Evolutionary conservation across 1,139 yeast species (phyloP).

Genomic region (Hanseniaspora sp.): DNA sequence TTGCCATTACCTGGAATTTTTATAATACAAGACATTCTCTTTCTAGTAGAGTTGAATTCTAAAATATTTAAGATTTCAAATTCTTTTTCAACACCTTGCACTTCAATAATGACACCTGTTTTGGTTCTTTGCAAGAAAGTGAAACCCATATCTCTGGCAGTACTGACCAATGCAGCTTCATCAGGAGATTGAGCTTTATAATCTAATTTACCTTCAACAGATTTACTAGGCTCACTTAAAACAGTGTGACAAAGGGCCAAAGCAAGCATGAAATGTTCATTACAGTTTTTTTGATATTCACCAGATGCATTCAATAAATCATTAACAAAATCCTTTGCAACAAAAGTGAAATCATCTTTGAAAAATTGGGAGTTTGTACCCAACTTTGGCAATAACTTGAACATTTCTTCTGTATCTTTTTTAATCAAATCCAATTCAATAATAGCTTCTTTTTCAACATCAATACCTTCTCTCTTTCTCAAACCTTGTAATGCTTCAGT

Average conservation of each 20-base stretch:
- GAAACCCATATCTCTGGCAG: conserved; percentile 87
- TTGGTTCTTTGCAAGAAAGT: conserved; percentile 68
- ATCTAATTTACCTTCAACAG: conserved; percentile 45
- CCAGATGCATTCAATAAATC: conserved; percentile 45
- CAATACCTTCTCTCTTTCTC: conserved; percentile 76
- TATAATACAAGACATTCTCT: conserved; percentile 90
- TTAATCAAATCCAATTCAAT: conserved; percentile 53
- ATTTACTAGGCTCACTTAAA: conserved; percentile 57
- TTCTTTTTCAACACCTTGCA: conserved; percentile 63
- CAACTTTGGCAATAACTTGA: conserved; percentile 39
- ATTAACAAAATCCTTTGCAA: conserved; percentile 54
- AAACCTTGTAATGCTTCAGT: conserved; percentile 93
- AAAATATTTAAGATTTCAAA: conserved; percentile 66
- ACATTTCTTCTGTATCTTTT: conserved; percentile 56
- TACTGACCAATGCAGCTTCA: conserved; percentile 88
- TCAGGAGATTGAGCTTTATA: conserved; percentile 97
- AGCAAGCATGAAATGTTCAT: conserved; percentile 73
- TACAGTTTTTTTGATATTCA: conserved; percentile 48
- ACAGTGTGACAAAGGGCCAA: conserved; percentile 89
- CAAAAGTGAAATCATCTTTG: conserved; percentile 63
- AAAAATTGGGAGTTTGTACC: conserved; percentile 44
- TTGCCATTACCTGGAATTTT: conserved; percentile 38
- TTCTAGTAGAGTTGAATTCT: conserved; percentile 84
- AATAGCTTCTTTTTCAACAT: conserved; percentile 57
- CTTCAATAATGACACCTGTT: conserved; percentile 53